Evolutionary conservation across 176 grass and related monocot genomes (phyloP).

Genomic region (Oryza meyeriana): DNA sequence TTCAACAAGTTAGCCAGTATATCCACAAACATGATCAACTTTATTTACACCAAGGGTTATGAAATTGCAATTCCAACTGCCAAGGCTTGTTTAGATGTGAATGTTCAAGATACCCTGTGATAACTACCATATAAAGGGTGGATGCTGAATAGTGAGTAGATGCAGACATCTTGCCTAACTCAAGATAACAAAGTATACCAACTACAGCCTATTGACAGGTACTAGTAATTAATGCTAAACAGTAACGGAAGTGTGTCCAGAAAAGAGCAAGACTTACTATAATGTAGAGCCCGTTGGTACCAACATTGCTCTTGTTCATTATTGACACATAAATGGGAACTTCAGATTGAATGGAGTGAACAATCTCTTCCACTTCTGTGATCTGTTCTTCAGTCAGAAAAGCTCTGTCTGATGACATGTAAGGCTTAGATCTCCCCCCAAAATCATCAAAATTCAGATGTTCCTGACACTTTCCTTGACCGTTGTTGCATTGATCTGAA

Average conservation of each 20-base stretch:
- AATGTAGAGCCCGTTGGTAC: not conserved
- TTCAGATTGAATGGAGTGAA: not conserved
- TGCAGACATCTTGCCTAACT: no score
- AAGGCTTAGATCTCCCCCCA: not conserved
- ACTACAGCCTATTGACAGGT: not conserved
- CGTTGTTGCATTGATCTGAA: not conserved
- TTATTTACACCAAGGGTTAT: no score
- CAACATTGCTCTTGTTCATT: conserved; percentile 29
- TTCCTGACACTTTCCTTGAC: not conserved
- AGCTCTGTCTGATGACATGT: not conserved
- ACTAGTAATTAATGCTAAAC: not conserved
- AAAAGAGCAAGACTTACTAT: conserved; percentile 4
- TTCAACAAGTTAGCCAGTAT: not conserved
- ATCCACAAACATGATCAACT: no score
- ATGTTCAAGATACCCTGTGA: no score
- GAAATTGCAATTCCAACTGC: no score
- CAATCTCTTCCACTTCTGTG: conserved; percentile 13
- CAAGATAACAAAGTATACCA: no score
- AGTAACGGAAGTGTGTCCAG: not conserved
- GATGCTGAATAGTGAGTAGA: no score
- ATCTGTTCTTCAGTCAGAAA: not conserved
- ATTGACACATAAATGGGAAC: conserved; percentile 11
- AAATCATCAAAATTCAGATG: not conserved
- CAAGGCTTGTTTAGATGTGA: no score
- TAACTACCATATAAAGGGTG: no score